Evolutionary conservation across 164 flowering plant species (phyloP).

Genomic region (Magnolia officinalis): DNA sequence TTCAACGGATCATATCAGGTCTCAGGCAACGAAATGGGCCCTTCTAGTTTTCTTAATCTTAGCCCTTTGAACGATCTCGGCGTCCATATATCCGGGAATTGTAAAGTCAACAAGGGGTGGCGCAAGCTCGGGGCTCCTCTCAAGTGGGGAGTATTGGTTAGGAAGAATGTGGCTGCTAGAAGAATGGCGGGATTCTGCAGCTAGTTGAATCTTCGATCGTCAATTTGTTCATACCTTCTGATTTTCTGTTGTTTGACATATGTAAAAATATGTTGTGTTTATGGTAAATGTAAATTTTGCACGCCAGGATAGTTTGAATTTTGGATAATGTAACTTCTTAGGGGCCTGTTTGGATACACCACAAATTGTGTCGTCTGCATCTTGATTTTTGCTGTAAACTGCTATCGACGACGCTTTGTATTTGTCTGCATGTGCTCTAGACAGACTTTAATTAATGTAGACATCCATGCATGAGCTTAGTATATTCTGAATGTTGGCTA

Average conservation of each 20-base stretch:
- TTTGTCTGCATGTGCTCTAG: too few species aligned
- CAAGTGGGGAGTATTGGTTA: slow-evolving; percentile 33
- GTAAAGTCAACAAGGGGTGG: slow-evolving; percentile 35
- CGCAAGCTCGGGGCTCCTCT: slow-evolving; percentile 51
- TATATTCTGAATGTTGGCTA: too few species aligned
- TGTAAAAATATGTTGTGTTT: not conserved
- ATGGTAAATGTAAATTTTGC: not conserved
- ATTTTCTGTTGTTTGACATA: not conserved
- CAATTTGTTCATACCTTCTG: not conserved
- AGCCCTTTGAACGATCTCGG: slow-evolving; percentile 18
- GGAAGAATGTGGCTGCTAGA: slow-evolving; percentile 35
- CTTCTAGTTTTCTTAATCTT: not conserved
- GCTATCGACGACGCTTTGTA: not conserved
- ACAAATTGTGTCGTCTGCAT: too few species aligned
- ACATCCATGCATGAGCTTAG: too few species aligned
- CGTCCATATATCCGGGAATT: slow-evolving; percentile 17
- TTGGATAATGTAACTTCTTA: not conserved
- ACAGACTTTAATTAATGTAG: too few species aligned
- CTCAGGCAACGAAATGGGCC: slow-evolving; percentile 16
- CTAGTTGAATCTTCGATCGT: not conserved
- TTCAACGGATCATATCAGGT: slow-evolving; percentile 15
- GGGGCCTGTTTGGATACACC: not conserved
- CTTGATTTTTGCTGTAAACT: not conserved
- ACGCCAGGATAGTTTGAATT: not conserved
- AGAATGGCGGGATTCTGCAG: slow-evolving; percentile 18